Base-by-base conservation (phyloP, 768 basidiomycete species). In the Agrocybe pediades region DNA sequence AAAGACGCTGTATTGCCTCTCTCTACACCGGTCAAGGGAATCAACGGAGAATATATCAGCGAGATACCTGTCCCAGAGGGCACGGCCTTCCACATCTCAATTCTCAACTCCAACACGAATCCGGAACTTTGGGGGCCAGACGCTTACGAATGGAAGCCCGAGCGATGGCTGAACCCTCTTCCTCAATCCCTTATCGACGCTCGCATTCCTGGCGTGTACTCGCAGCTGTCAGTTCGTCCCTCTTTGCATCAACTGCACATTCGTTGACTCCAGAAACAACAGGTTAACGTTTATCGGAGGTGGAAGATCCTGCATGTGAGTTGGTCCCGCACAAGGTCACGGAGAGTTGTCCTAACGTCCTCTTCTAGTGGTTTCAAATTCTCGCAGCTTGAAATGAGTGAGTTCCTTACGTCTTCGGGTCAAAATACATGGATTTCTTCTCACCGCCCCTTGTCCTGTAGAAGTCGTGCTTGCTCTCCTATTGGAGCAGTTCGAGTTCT, bases 361-460 rank as follows among this genome's bases (percentile, higher is more conserved):
- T 25, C 21, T 6, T 7, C 26, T 36, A 56, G 56, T 43, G 56
- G 56, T 19, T 57, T 57, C 67, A 79, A 81, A 60, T 81, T 82
- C 65, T 72, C 78, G 1, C 74, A 81, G 53, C 65, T 81, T 2
- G 79, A 80, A 60, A 76, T 79, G 66, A 80, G 80, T 80, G 54
- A 11, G 75, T 65, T 15, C n/a, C 17, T 53, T 21, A 11, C 6
- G 9, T 51, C 17, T 47, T 21, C 9, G 25, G 21, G 17, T 36
- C 33, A 36, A 3, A 11, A 19, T 4, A 20, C 30, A 24, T 5
- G 13, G 13, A n/a, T 19, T 16, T 11, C 4, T 39, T 19, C 33
- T 36, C n/a, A n/a, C 20, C 20, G 3, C n/a, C 4, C 11, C 11
- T 36, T 13, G 4, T 3, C 4, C 33, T 25, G 23, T 20, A 66